Percentiles rank a stretch among this genome's conserved stretches.
These are phyloP conservation scores for Ilex asprella DNA, from an alignment of 257 asterid genomes.

Conservation along the genomic window DNA sequence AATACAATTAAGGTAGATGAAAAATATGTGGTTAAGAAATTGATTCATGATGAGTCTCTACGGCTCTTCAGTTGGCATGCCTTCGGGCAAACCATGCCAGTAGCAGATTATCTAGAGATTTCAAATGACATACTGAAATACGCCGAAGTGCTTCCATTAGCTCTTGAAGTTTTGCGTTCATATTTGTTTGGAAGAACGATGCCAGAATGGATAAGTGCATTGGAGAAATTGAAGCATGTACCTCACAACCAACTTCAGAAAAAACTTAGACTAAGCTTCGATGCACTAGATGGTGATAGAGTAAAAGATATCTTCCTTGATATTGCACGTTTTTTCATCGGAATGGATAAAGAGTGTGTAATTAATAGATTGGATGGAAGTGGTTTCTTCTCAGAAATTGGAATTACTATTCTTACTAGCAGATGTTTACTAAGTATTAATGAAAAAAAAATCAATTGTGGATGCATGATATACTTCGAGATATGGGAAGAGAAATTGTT, in stretches of 20 bases:
- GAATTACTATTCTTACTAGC: background rate
- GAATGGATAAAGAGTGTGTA: background rate
- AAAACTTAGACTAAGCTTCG: too few species aligned
- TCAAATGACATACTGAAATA: background rate
- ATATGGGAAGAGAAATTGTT: too few species aligned
- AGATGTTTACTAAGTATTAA: background rate
- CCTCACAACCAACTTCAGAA: too few species aligned
- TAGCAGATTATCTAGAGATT: background rate
- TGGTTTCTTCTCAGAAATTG: conserved; percentile 1
- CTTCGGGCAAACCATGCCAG: background rate
- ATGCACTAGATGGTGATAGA: background rate
- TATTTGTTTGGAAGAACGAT: too few species aligned
- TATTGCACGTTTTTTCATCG: conserved; percentile 8
- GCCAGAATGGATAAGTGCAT: too few species aligned
- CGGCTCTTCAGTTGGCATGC: conserved; percentile 7
- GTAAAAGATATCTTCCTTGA: conserved; percentile 2
- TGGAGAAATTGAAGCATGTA: too few species aligned
- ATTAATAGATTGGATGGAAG: background rate
- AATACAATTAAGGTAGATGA: background rate
- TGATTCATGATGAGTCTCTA: background rate
- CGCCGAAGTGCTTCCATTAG: background rate
- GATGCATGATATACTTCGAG: too few species aligned
- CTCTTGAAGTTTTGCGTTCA: background rate
- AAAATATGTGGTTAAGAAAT: background rate
- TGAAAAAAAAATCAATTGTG: too few species aligned